Base-by-base conservation (phyloP, 2,329 filamentous ascomycete genomes). In the Tolypocladium cylindrosporum region DNA sequence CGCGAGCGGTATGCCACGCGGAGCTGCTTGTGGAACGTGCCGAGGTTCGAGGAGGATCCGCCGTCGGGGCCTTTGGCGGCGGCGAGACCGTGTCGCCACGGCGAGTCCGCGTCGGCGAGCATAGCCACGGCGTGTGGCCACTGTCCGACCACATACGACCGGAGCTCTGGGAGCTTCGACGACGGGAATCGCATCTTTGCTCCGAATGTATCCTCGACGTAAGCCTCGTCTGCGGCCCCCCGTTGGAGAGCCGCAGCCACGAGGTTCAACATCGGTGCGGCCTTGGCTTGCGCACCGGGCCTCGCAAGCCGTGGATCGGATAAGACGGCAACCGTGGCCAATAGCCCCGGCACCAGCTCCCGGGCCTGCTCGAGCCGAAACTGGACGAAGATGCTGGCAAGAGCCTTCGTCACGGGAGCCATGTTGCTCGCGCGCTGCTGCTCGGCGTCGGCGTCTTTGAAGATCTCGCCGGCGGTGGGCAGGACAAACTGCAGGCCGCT, bases 361-460 rank as follows among this genome's bases (percentile, higher is more conserved):
- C 55, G 56, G 13, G 68, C 64, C 45, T 69, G 61, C 3, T 59
- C 59, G 2, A 64, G 61, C 1, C 58, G 59, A 19, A 68, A 68
- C 56, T 73, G 68, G 8, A 68, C 65, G 16, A 74, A 71, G 10
- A 74, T 64, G 52, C 68, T 64, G 13, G 64, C 59, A 21, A 74
- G 56, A 3, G 66, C 66, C 39, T 61, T 61, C 1, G 60, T 62
- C 10, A 59, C 61, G 21, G 62, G 58, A 5, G 57, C 55, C 45
- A 60, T 57, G 1, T 45, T 55, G 7, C 51, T 56, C 3, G 50
- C 37, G 1, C 54, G 45, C 16, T 55, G 54, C 27, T 60, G 52
- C 21, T 51, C 41, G 48, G 57, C 57, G 40, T 59, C 19, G 45
- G 56, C 24, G 39, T 55, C 34, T 19, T 19, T 14, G 60, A 68